Evolutionary conservation across 495 filamentous ascomycete genomes (phyloP).

Genomic region (Glarea lozoyensis): DNA sequence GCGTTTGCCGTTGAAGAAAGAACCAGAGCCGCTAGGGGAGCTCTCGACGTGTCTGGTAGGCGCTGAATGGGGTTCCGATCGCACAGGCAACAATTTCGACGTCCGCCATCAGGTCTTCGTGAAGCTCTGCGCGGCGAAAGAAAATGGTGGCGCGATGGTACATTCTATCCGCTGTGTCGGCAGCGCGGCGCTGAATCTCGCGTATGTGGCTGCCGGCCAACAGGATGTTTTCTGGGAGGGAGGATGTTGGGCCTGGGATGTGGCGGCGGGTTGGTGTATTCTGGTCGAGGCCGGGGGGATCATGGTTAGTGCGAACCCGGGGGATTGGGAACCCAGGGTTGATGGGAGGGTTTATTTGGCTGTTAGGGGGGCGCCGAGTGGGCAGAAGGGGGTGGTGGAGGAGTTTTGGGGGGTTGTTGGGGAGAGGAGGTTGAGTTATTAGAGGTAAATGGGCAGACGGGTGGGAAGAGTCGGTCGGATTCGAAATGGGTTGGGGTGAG

Average conservation of each 20-base stretch:
- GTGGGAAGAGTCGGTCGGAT: too few species aligned
- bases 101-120: constrained; percentile 63
- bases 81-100: constrained; percentile 66
- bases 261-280: constrained; percentile 86
- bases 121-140: constrained; percentile 50
- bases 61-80: constrained; percentile 71
- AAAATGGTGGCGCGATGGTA: constrained; percentile 75
- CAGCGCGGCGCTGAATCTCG: constrained; percentile 76
- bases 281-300: constrained; percentile 75
- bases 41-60: constrained; percentile 56
- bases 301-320: constrained; percentile 70
- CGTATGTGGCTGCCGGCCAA: constrained; percentile 67
- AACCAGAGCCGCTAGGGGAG: constrained; percentile 44
- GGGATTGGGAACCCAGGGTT: constrained; percentile 63
- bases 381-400: constrained; percentile 67
- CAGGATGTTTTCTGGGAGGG: constrained; percentile 89
- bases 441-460: background rate
- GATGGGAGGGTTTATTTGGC: constrained; percentile 75
- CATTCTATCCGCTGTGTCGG: constrained; percentile 69
- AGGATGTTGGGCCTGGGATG: constrained; percentile 93
- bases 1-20: constrained; percentile 46
- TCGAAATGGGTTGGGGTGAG: too few species aligned
- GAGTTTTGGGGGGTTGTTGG: constrained; percentile 64
- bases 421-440: background rate
- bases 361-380: constrained; percentile 53